These are phyloP conservation scores for Cladosporium sp. DNA, from an alignment of 2,329 filamentous ascomycete species.

Conservation along the genomic window DNA sequence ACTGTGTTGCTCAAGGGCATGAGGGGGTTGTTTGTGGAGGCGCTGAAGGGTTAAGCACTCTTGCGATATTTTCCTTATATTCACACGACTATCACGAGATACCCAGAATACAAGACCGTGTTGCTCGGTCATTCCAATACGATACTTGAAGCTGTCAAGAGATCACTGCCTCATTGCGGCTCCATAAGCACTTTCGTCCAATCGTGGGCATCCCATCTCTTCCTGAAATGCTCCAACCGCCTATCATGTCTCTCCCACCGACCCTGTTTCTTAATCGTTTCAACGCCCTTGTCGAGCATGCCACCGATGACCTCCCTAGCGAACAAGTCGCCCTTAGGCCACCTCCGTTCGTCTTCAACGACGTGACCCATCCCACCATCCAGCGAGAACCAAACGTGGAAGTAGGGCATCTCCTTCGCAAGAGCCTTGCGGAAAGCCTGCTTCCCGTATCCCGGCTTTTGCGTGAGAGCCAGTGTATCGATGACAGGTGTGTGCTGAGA, in stretches of 20 bases:
- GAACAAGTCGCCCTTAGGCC: conserved; percentile 90
- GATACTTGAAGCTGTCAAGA: too few species aligned
- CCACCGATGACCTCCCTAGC: conserved; percentile 88
- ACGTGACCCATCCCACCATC: conserved; percentile 92
- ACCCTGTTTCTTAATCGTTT: conserved; percentile 86
- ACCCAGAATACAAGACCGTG: background rate
- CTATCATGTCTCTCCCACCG: conserved; percentile 69
- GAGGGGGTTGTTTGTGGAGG: conserved; percentile 67
- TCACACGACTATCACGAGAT: background rate
- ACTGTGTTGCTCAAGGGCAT: conserved; percentile 73
- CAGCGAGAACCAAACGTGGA: conserved; percentile 92
- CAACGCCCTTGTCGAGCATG: conserved; percentile 78
- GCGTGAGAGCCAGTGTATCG: conserved; percentile 66
- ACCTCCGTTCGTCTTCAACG: conserved; percentile 77
- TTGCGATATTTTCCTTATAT: background rate
- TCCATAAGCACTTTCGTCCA: conserved; percentile 67
- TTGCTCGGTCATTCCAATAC: too few species aligned
- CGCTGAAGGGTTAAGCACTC: conserved; percentile 38
- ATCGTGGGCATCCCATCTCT: conserved; percentile 88
- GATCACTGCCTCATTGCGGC: background rate
- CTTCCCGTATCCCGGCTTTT: conserved; percentile 66
- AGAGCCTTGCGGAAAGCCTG: conserved; percentile 76
- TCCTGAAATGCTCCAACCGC: conserved; percentile 73
- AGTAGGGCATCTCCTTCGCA: conserved; percentile 97
- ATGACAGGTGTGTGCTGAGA: conserved; percentile 92